Evolutionary conservation across 768 basidiomycete genomes (phyloP).

Genomic region (Mrakia gelida): DNA sequence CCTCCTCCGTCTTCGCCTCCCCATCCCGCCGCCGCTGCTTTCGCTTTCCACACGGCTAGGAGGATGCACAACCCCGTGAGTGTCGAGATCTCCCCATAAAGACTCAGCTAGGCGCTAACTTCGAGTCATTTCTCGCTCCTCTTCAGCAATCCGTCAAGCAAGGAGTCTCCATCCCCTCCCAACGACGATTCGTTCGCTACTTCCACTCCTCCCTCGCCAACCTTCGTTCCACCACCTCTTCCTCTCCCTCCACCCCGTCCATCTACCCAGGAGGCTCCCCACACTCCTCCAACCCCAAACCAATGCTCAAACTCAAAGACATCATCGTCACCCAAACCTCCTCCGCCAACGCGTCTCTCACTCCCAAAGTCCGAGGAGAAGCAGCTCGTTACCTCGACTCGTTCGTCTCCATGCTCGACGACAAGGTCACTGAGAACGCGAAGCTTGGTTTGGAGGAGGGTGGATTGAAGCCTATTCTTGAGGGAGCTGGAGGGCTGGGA

Average conservation of each 20-base stretch:
- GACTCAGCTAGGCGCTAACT: too few species aligned
- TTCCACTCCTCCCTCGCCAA: conserved; percentile 48
- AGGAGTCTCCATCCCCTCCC: conserved; percentile 75
- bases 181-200: conserved; percentile 72
- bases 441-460: neutral
- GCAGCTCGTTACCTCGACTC: conserved; percentile 20
- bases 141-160: conserved; percentile 39
- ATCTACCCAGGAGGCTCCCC: conserved; percentile 33
- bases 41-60: conserved; percentile 61
- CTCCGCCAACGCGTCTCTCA: conserved; percentile 52
- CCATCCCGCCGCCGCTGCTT: conserved; percentile 20
- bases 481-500: conserved; percentile 28
- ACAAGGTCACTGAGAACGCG: neutral
- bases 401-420: conserved; percentile 17
- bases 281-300: conserved; percentile 35
- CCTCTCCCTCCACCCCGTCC: conserved; percentile 59
- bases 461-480: conserved; percentile 8
- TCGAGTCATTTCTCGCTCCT: neutral
- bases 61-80: conserved; percentile 58
- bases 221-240: conserved; percentile 40
- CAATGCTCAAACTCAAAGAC: conserved; percentile 57
- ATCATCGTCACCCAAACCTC: conserved; percentile 59
- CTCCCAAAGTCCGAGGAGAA: conserved; percentile 37
- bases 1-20: neutral
- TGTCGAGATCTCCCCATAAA: too few species aligned